Conservation (phyloP, 768 basidiomycete genomes). For the Boletus reticuloceps region DNA sequence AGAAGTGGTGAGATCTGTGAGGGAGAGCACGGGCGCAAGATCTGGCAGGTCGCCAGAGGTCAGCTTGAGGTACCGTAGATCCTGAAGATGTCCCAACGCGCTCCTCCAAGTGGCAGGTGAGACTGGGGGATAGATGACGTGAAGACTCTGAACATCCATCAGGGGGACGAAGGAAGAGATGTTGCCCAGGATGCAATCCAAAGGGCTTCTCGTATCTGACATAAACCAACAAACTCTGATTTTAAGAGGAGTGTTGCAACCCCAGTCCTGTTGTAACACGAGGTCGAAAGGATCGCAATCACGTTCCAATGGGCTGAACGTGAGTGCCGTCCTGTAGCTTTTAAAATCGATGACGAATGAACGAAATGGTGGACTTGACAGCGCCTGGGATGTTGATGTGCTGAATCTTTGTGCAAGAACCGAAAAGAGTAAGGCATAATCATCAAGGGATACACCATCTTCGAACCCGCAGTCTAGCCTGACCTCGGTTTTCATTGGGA, state of each 20-base stretch:
- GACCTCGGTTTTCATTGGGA: neutral
- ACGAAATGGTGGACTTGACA: neutral
- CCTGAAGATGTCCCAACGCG: too few species aligned
- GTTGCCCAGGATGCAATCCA: neutral
- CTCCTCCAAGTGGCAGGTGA: too few species aligned
- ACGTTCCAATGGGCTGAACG: neutral
- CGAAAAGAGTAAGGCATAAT: neutral
- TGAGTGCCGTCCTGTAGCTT: too few species aligned
- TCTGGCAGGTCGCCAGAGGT: neutral
- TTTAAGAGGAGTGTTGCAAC: neutral
- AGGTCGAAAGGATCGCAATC: neutral
- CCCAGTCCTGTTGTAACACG: neutral
- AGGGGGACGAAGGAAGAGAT: neutral
- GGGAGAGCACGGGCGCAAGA: neutral
- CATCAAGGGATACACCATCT: neutral
- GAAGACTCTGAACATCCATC: neutral
- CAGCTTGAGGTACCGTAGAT: neutral
- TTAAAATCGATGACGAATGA: neutral
- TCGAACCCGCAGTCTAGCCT: too few species aligned
- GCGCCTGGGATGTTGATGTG: neutral
- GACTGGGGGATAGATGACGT: neutral
- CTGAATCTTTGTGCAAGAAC: neutral
- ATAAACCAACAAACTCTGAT: neutral
- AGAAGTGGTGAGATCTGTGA: too few species aligned
- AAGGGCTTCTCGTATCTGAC: too few species aligned